phyloP scores from a whole-genome alignment of 768 basidiomycete species.

The Mycena belliarum region DNA sequence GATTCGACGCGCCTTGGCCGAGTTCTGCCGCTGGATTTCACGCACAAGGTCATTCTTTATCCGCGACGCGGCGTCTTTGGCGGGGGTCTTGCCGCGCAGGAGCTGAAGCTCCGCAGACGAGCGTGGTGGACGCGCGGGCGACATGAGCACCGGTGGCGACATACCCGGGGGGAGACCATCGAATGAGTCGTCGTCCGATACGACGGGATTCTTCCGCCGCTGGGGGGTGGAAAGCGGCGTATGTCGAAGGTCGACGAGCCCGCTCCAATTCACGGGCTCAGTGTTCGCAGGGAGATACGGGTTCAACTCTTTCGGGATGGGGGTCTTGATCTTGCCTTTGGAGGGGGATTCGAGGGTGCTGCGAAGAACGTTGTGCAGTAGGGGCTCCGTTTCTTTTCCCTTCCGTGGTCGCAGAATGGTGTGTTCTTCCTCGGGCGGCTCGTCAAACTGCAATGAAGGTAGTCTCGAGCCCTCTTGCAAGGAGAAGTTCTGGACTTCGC shows the following conservation, averaged over 20 bases:
- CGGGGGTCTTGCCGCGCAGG: conserved; percentile 63
- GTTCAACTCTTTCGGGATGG: conserved; percentile 54
- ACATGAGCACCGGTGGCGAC: conserved; percentile 61
- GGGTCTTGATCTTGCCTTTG: conserved; percentile 56
- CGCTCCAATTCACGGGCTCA: conserved; percentile 62
- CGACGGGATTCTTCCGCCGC: conserved; percentile 32
- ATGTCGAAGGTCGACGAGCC: conserved; percentile 71
- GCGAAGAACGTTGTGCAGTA: conserved; percentile 52
- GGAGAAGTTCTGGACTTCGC: conserved; percentile 59
- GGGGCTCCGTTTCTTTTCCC: conserved; percentile 42
- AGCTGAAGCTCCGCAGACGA: conserved; percentile 50
- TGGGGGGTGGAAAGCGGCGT: conserved; percentile 51
- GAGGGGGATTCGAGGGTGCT: conserved; percentile 46
- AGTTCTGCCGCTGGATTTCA: conserved; percentile 46
- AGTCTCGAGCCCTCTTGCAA: conserved; percentile 36
- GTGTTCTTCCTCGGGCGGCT: conserved; percentile 16
- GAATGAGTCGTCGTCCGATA: conserved; percentile 52
- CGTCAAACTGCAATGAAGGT: conserved; percentile 22
- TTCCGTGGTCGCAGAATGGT: conserved; percentile 36
- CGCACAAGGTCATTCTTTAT: conserved; percentile 68
- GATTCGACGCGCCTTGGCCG: conserved; percentile 26
- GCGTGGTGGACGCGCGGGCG: conserved; percentile 51
- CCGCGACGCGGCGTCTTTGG: conserved; percentile 67
- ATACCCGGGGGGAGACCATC: conserved; percentile 56
- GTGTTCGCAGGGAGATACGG: conserved; percentile 59